A percentile compares a stretch with the other conserved stretches of the same genome.
Conservation (phyloP, 352 stramenopile species). For the Pythium chondricola region DNA sequence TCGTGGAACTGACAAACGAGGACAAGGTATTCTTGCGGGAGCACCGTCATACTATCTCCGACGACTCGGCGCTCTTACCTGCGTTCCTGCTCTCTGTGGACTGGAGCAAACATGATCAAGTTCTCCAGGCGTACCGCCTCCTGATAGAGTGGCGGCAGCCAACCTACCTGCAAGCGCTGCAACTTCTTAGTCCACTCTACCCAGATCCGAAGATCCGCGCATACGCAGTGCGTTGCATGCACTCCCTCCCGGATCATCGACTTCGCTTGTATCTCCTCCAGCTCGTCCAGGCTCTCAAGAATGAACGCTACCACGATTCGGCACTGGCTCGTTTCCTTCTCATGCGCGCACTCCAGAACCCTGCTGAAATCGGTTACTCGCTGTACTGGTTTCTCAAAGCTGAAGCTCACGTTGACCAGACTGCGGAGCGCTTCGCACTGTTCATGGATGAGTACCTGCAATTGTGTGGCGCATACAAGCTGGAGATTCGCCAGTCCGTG, state of each 20-base stretch:
- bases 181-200: slow-evolving; percentile 80
- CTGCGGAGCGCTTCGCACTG: slow-evolving; percentile 54
- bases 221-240: slow-evolving; percentile 88
- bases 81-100: slow-evolving; percentile 84
- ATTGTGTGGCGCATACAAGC: slow-evolving; percentile 82
- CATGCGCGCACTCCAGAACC: slow-evolving; percentile 67
- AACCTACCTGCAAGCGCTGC: slow-evolving; percentile 80
- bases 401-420: slow-evolving; percentile 60
- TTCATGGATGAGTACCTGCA: slow-evolving; percentile 79
- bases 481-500: slow-evolving; percentile 87
- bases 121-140: slow-evolving; percentile 75
- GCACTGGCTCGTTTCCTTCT: slow-evolving; percentile 72
- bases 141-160: slow-evolving; percentile 73
- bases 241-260: slow-evolving; percentile 80
- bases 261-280: slow-evolving; percentile 84
- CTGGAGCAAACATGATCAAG: slow-evolving; percentile 70
- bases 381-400: slow-evolving; percentile 81
- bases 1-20: slow-evolving; percentile 49
- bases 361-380: slow-evolving; percentile 72
- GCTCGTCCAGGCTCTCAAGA: slow-evolving; percentile 81
- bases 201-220: slow-evolving; percentile 90
- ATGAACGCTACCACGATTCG: slow-evolving; percentile 80
- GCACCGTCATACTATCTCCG: slow-evolving; percentile 40
- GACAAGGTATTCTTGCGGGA: slow-evolving; percentile 72
- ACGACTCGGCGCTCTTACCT: slow-evolving; percentile 73